phyloP scores from a whole-genome alignment of 208 protist species.

The Crithidia acanthocephali region DNA sequence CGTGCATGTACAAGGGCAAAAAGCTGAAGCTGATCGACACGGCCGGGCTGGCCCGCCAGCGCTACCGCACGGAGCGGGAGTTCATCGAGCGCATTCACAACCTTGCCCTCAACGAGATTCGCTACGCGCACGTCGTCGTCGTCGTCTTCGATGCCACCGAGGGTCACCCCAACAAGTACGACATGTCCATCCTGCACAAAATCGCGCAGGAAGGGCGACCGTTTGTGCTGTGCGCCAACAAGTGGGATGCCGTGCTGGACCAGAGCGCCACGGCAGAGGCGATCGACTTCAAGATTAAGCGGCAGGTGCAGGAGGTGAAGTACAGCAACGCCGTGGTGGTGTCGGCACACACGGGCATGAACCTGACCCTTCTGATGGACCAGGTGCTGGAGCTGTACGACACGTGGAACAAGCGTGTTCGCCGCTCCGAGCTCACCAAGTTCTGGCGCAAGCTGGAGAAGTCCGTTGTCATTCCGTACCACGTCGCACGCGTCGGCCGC shows the following conservation, averaged over 20 bases:
- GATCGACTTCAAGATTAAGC: constrained; percentile 94
- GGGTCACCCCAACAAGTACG: constrained; percentile 92
- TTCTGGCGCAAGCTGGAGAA: constrained; percentile 94
- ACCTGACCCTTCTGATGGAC: constrained; percentile 90
- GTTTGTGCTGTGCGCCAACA: constrained; percentile 92
- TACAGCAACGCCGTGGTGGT: constrained; percentile 91
- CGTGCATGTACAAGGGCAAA: constrained; percentile 87
- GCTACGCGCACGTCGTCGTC: constrained; percentile 87
- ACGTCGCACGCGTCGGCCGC: constrained; percentile 84
- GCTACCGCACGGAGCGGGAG: constrained; percentile 80
- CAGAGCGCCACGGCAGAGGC: constrained; percentile 88
- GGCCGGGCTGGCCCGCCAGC: constrained; percentile 75
- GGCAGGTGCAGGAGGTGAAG: constrained; percentile 90
- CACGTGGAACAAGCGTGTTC: constrained; percentile 91
- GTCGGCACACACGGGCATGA: constrained; percentile 86
- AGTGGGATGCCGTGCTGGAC: constrained; percentile 93
- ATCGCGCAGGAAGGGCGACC: constrained; percentile 85
- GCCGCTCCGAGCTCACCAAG: constrained; percentile 77
- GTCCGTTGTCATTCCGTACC: constrained; percentile 89
- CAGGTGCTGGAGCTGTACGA: constrained; percentile 86
- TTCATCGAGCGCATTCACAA: constrained; percentile 85
- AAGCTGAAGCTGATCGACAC: constrained; percentile 93
- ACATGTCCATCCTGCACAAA: constrained; percentile 90
- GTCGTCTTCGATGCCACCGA: constrained; percentile 93
- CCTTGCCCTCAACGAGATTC: constrained; percentile 79